phyloP scores from a whole-genome alignment of 495 filamentous ascomycete species.

The Baudoinia panamericana region DNA sequence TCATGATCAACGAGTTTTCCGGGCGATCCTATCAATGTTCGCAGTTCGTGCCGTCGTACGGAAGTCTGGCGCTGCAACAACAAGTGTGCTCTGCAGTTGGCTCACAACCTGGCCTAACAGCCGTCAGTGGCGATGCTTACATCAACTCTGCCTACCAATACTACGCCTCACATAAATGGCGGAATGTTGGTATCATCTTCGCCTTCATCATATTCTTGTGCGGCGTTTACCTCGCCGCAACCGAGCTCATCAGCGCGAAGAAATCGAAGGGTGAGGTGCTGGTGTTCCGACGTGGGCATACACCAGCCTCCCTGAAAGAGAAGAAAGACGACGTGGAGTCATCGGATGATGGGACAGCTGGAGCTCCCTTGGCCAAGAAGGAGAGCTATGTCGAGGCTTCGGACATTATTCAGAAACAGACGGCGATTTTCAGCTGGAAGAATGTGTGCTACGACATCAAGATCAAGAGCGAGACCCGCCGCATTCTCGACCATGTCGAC shows the following conservation, averaged over 20 bases:
- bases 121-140: constrained; percentile 53
- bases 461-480: constrained; percentile 61
- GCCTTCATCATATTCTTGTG: constrained; percentile 60
- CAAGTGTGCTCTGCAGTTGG: constrained; percentile 52
- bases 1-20: constrained; percentile 87
- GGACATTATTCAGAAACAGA: constrained; percentile 24
- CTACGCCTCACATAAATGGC: constrained; percentile 51
- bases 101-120: constrained; percentile 41
- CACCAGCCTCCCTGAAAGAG: constrained; percentile 44
- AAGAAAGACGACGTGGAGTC: constrained; percentile 41
- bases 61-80: constrained; percentile 28
- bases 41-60: constrained; percentile 43
- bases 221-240: constrained; percentile 50
- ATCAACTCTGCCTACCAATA: constrained; percentile 49
- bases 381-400: constrained; percentile 13
- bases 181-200: constrained; percentile 70
- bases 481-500: constrained; percentile 70
- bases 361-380: constrained; percentile 29
- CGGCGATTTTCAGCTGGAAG: constrained; percentile 73
- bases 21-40: constrained; percentile 50
- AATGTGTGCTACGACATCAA: constrained; percentile 81
- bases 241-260: constrained; percentile 63
- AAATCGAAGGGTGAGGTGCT: constrained; percentile 82
- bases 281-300: constrained; percentile 67
- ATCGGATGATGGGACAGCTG: constrained; percentile 29